Evolutionary conservation across 805 yeast species (phyloP).

Genomic region (Starmerella geochares): DNA sequence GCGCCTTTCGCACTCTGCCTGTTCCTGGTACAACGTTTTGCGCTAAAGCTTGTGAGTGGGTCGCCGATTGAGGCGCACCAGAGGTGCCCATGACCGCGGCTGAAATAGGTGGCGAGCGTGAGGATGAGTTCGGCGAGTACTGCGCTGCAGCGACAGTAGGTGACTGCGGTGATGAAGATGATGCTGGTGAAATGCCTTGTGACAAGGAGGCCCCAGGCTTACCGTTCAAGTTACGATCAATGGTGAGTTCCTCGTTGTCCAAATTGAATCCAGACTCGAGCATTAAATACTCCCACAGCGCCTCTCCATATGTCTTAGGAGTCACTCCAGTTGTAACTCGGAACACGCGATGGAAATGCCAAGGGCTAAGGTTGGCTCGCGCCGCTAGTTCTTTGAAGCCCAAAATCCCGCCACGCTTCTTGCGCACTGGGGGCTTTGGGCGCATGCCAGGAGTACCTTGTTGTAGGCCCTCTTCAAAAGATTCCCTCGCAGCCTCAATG

Average conservation of each 20-base stretch:
- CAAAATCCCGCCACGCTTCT: conserved; percentile 33
- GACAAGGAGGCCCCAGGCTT: conserved; percentile 1
- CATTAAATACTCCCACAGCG: conserved; percentile 42
- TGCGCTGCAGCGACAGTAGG: not conserved
- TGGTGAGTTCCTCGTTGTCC: conserved; percentile 22
- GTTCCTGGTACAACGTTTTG: conserved; percentile 14
- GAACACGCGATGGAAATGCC: conserved; percentile 91
- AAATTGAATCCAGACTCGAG: conserved; percentile 25
- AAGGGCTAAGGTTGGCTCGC: conserved; percentile 70
- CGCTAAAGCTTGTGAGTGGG: not conserved
- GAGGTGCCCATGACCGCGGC: not conserved
- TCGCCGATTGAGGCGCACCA: not conserved
- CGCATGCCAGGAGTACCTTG: conserved; percentile 9
- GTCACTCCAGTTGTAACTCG: conserved; percentile 77
- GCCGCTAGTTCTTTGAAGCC: conserved; percentile 78
- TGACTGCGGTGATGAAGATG: conserved; percentile 11
- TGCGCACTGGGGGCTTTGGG: conserved; percentile 28
- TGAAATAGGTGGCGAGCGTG: not conserved
- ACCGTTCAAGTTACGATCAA: conserved; percentile 7
- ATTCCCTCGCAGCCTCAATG: conserved; percentile 28
- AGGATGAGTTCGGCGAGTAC: not conserved
- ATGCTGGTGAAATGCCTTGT: conserved; percentile 5
- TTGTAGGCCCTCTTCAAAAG: conserved; percentile 21
- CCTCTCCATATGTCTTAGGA: conserved; percentile 81
- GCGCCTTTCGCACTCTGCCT: conserved; percentile 17